Evolutionary conservation across 2,329 filamentous ascomycete species (phyloP), one percentile per base, ranked within the genome.

Genomic region (Diaporthe sp.): DNA sequence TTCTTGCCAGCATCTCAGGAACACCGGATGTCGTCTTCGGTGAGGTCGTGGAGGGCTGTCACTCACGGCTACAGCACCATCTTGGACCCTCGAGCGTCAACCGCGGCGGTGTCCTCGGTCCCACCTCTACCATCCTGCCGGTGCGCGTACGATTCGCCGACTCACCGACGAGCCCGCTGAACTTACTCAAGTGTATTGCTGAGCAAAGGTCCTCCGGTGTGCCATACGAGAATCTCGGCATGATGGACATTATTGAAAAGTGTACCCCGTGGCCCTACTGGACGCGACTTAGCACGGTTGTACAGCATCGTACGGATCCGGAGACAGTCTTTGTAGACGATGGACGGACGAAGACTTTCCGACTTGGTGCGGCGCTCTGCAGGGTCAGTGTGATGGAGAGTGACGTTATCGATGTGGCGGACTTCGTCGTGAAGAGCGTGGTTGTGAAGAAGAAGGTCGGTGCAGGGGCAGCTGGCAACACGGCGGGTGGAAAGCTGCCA

Each of bases 11-110:
- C 34, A 81, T 91, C 13, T 87, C 88, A 0, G 86, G 84, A 0
- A 83, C 81, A 0, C 82, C 85, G 8, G 90, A 92, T 57, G 85
- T 92, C 9, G 85, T 91, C 4, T 92, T 92, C 74, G 90, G 90
- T 10, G 87, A 91, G 78, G 81, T 88, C 4, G 83, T 90, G 20
- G 86, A 88, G 15, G 87, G 87, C 1, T 87, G 87, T 28, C 86
- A 87, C 75, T 79, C 86, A 1, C 80, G 82, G 3, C 83, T 88
- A 1, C 75, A 77, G 49, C 73, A 77, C 34, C 70, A 73, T 58
- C 75, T 77, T 12, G 75, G 75, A 17, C 81, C 84, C 0, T 83
- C 84, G 15, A 82, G 84, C 13, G 84, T 94, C 86, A 92, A 94
- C 76, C 93, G 86, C 22, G 81, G 83, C 1, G 86, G 84, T 42